Percentiles rank a stretch among this genome's conserved stretches.
Evolutionary conservation across 208 protist species (phyloP).

Genomic region (Vickermania ingenoplastis): DNA sequence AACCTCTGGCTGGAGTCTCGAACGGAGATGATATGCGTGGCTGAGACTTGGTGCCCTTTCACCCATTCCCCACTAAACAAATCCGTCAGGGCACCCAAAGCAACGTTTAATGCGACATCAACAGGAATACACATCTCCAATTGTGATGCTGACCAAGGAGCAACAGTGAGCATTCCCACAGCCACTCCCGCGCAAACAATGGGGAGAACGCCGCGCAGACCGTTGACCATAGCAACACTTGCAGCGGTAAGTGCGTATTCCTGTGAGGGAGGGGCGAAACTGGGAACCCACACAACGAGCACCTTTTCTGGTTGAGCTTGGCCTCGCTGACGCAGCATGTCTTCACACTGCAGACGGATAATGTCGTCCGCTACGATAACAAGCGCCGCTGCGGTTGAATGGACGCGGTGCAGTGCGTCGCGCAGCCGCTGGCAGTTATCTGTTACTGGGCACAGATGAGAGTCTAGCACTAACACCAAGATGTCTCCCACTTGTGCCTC

Average conservation of each 20-base stretch:
- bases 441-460: no score
- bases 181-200: constrained; percentile 46
- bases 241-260: constrained; percentile 29
- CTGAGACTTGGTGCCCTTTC: no score
- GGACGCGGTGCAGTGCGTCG: no score
- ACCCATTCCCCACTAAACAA: neutral
- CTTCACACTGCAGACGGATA: no score
- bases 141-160: constrained; percentile 32
- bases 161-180: constrained; percentile 32
- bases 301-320: constrained; percentile 5
- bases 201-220: constrained; percentile 20
- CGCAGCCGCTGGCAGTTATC: no score
- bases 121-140: constrained; percentile 36
- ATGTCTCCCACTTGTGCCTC: neutral
- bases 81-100: constrained; percentile 9
- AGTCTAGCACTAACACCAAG: neutral
- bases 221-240: constrained; percentile 6
- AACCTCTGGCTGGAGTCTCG: no score
- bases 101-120: constrained; percentile 51
- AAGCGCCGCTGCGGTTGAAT: no score
- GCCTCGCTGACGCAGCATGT: no score
- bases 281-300: constrained; percentile 15
- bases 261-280: constrained; percentile 37
- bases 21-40: no score
- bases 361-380: no score